Evolutionary conservation across 352 stramenopile genomes (phyloP).

Genomic region (Phytophthora sansomeana): DNA sequence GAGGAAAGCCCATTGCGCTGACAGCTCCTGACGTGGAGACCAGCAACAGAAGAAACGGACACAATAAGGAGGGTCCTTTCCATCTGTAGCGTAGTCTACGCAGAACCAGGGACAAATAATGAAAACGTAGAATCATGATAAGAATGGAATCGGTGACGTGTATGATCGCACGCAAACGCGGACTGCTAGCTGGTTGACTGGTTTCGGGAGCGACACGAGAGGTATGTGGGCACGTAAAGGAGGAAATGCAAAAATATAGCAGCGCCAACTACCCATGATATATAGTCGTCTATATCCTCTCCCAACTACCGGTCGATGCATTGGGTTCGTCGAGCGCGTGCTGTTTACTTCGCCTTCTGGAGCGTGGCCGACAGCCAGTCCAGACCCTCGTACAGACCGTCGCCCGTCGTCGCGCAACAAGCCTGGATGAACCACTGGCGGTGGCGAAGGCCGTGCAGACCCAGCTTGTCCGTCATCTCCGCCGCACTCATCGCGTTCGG

Average conservation of each 20-base stretch:
- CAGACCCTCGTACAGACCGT: constrained; percentile 99
- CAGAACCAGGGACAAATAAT: background rate
- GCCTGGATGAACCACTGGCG: constrained; percentile 99
- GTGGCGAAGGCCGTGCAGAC: constrained; percentile 96
- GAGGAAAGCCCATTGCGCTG: constrained; percentile 12
- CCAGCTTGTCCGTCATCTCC: constrained; percentile 99
- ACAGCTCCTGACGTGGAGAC: constrained; percentile 13
- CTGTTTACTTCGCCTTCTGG: constrained; percentile 79
- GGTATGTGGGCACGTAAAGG: constrained; percentile 2
- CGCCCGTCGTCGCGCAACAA: constrained; percentile 98
- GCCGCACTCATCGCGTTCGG: constrained; percentile 94
- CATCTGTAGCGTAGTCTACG: background rate
- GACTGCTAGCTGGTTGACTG: background rate
- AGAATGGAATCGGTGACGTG: constrained; percentile 7
- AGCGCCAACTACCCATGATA: constrained; percentile 46
- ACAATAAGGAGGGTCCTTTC: background rate
- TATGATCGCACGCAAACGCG: constrained; percentile 2
- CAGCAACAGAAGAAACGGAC: background rate
- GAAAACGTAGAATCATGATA: background rate
- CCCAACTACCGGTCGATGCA: constrained; percentile 43
- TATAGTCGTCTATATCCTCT: constrained; percentile 49
- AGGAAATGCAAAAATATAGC: constrained; percentile 45
- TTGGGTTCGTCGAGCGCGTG: constrained; percentile 26
- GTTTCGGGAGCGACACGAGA: constrained; percentile 13
- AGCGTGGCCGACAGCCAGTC: constrained; percentile 96